A percentile compares a stretch with the other conserved stretches of the same genome.
Conservation (phyloP, 495 filamentous ascomycete genomes). For the Talaromyces borbonicus region DNA sequence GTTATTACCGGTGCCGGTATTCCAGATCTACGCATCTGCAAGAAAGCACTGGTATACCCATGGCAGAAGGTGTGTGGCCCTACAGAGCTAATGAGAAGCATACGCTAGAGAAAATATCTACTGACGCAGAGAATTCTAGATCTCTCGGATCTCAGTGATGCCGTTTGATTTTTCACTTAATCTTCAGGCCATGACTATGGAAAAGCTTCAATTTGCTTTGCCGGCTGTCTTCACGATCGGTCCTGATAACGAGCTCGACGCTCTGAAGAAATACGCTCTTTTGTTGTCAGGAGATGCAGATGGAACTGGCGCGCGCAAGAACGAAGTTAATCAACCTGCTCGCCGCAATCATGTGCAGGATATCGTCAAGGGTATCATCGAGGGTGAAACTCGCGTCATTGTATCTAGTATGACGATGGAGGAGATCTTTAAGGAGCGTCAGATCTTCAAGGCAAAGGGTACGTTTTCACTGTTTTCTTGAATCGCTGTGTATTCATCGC, state of each 20-base stretch:
- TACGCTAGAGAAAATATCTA: not conserved
- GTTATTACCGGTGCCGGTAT: conserved; percentile 73
- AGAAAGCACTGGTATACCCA: conserved; percentile 60
- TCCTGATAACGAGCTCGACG: conserved; percentile 53
- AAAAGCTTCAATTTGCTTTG: conserved; percentile 69
- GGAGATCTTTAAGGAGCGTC: conserved; percentile 74
- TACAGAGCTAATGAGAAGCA: conserved; percentile 12
- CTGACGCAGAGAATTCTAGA: conserved; percentile 12
- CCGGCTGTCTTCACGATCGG: conserved; percentile 83
- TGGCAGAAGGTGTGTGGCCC: conserved; percentile 43
- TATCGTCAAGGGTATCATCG: conserved; percentile 83
- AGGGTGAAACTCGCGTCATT: conserved; percentile 71
- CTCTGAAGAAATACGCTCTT: conserved; percentile 68
- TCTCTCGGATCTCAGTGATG: conserved; percentile 47
- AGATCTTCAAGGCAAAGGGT: conserved; percentile 61
- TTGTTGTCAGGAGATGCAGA: conserved; percentile 54
- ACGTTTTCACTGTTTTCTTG: not conserved
- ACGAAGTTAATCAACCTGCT: conserved; percentile 17
- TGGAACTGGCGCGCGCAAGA: conserved; percentile 14
- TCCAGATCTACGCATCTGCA: conserved; percentile 57
- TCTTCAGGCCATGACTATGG: conserved; percentile 74
- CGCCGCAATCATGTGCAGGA: conserved; percentile 62
- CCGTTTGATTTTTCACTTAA: conserved; percentile 69
- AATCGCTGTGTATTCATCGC: not conserved
- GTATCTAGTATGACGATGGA: conserved; percentile 80